Percentiles rank a stretch among this genome's conserved stretches.
Conservation (phyloP, 495 filamentous ascomycete species). For the Penicillium turbatum region DNA sequence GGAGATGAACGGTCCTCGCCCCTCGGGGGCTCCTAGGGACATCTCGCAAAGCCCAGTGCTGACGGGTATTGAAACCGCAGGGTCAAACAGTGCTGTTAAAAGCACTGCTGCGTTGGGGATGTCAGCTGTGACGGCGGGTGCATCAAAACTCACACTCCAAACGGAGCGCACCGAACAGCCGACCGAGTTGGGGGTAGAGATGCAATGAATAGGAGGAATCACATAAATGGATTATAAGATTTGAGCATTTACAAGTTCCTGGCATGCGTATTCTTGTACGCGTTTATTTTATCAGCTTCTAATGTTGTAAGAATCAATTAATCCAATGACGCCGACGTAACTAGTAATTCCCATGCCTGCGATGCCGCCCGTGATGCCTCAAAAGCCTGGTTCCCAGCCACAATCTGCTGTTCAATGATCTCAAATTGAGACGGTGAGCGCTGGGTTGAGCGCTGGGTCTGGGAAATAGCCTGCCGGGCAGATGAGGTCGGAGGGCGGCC, state of each 20-base stretch:
- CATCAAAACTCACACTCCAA: constrained; percentile 39
- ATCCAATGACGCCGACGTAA: neutral
- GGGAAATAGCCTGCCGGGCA: no score
- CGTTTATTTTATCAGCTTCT: neutral
- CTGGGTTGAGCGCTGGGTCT: no score
- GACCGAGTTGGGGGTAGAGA: constrained; percentile 45
- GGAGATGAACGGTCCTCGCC: constrained; percentile 81
- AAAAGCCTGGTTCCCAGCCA: no score
- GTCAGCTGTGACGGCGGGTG: constrained; percentile 36
- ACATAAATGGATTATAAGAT: neutral
- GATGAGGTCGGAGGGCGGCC: no score
- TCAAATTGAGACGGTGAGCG: no score
- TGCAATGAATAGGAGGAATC: constrained; percentile 33
- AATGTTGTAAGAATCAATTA: neutral
- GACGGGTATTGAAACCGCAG: constrained; percentile 46
- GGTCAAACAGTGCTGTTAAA: constrained; percentile 16
- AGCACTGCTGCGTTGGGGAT: constrained; percentile 29
- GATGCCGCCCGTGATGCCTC: no score
- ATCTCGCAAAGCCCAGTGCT: constrained; percentile 32
- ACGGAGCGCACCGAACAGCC: constrained; percentile 25
- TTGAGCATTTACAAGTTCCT: constrained; percentile 1
- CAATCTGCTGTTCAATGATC: no score
- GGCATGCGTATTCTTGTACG: neutral
- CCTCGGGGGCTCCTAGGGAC: constrained; percentile 18
- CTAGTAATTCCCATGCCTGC: no score